Evolutionary conservation across 2,329 filamentous ascomycete species (phyloP), one percentile per base, ranked within the genome.

Genomic region (Fusarium stilboides): DNA sequence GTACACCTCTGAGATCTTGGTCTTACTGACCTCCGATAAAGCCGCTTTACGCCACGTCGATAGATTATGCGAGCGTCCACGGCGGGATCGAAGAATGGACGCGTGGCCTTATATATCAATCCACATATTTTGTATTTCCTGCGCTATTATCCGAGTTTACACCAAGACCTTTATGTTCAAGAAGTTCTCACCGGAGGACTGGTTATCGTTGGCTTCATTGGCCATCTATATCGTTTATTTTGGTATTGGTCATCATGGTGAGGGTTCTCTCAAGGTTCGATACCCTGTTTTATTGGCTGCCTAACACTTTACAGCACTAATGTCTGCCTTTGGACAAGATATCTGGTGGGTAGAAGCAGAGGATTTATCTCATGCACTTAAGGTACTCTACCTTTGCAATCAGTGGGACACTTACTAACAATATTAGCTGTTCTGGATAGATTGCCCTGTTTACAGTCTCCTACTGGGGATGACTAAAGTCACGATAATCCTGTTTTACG

Each of bases 181-280:
- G 8, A 62, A 49, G 17, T 57, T 63, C 15, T 63, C 58, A 0
- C 60, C 60, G 0, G 58, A 63, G 14, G 60, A 63, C 7, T 63
- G 60, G 58, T 6, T 57, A 0, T 63, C 58, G 0, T 45, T 63
- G 3, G 19, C 17, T 31, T 63, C 60, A 6, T 6, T 63, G 0
- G 15, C 44, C 3, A 57, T 63, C 9, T 63, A 63, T 2, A 33
- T 63, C 0, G 58, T 63, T 0, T 63, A 63, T 9, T 63, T 63
- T 10, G 60, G 60, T 1, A 63, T 63, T n/a, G 60, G 60, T 2
- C 60, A 63, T 2, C 60, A 63, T 45, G 58, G 60, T 63, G n/a
- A 31, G 34, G 8, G 9, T 24, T 0, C 8, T 0, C 1, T n/a
- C 1, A 4, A 8, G 10, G 2, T 34, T 10, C 15, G 22, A 5